phyloP scores from a whole-genome alignment of 2,329 filamentous ascomycete species.

The Colletotrichum spaethianum region DNA sequence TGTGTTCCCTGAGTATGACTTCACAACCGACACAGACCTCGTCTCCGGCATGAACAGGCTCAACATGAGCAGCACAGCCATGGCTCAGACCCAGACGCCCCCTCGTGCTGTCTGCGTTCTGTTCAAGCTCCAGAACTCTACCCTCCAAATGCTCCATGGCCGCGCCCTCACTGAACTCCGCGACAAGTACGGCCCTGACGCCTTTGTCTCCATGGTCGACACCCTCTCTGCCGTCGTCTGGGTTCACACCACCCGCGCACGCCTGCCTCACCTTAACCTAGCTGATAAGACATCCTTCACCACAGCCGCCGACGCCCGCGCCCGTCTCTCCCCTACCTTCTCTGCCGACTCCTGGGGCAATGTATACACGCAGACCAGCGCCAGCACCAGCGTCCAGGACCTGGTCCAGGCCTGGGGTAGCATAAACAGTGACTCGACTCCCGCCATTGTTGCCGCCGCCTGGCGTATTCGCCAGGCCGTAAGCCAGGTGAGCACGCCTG shows the following conservation, averaged over 20 bases:
- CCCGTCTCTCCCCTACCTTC: constrained; percentile 1
- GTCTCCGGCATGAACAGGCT: background rate
- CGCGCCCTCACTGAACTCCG: background rate
- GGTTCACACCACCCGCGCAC: constrained; percentile 25
- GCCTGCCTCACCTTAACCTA: background rate
- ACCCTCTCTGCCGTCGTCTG: constrained; percentile 25
- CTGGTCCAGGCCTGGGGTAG: background rate
- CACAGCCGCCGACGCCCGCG: constrained; percentile 10
- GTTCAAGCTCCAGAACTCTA: background rate
- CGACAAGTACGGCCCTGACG: background rate
- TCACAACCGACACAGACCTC: background rate
- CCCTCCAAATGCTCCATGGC: background rate
- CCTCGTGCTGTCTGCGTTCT: background rate
- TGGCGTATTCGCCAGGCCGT: constrained; percentile 25
- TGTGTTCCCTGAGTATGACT: constrained; percentile 20
- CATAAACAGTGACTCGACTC: background rate
- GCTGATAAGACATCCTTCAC: constrained; percentile 23
- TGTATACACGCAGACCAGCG: constrained; percentile 26
- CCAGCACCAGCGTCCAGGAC: background rate
- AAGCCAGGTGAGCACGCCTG: background rate
- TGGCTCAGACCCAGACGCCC: background rate
- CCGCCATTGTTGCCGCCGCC: constrained; percentile 11
- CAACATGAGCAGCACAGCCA: background rate
- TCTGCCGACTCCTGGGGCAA: constrained; percentile 15
- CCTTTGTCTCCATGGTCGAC: constrained; percentile 20